Evolutionary conservation across 2,329 filamentous ascomycete genomes (phyloP).

Genomic region (Aspergillus glaucus): DNA sequence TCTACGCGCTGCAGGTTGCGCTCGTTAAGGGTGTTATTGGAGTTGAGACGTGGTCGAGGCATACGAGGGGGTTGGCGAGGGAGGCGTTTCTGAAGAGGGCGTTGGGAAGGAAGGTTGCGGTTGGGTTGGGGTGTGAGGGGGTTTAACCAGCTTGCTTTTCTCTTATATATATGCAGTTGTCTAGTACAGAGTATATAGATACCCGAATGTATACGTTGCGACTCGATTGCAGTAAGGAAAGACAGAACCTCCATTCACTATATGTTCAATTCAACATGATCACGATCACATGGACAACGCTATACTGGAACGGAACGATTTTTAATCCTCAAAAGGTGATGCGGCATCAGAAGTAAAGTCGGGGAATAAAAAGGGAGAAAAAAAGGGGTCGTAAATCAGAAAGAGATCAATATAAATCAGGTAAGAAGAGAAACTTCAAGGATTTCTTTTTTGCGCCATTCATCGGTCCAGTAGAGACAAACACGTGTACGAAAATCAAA

Average conservation of each 20-base stretch:
- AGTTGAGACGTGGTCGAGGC: conserved; percentile 41
- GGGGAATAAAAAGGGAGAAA: background rate
- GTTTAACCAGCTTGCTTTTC: background rate
- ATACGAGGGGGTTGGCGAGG: conserved; percentile 42
- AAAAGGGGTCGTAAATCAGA: conserved; percentile 6
- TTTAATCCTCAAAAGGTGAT: no score
- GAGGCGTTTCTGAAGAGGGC: conserved; percentile 44
- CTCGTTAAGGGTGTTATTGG: conserved; percentile 41
- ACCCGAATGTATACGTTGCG: background rate
- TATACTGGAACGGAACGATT: no score
- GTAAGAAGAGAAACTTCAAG: no score
- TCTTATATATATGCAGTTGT: background rate
- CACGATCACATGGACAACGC: background rate
- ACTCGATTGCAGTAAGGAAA: background rate
- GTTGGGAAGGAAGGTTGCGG: conserved; percentile 40
- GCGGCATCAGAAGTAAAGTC: background rate
- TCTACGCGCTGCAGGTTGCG: conserved; percentile 57
- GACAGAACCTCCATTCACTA: background rate
- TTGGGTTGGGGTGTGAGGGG: conserved; percentile 40
- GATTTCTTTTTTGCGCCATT: no score
- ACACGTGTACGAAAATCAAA: background rate
- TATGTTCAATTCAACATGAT: background rate
- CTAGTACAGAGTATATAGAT: background rate
- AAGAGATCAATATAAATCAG: conserved; percentile 2
- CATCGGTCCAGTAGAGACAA: no score